Evolutionary conservation across 2,329 filamentous ascomycete genomes (phyloP).

Genomic region (Alternaria sp.): DNA sequence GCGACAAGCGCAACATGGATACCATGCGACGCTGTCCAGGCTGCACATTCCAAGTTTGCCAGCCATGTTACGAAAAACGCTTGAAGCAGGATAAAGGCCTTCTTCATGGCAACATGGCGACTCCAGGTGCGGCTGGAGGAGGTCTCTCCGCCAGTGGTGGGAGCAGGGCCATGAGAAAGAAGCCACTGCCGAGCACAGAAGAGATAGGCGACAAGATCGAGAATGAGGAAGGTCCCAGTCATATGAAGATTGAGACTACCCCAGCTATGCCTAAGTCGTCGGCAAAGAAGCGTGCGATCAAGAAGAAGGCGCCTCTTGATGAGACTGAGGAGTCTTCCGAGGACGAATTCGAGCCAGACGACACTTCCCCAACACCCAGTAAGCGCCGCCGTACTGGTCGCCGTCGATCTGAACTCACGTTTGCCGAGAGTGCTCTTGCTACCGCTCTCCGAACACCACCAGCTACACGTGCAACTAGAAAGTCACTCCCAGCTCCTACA

Average conservation of each 20-base stretch:
- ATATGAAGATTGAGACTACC: background rate
- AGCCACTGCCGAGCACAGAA: background rate
- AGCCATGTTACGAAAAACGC: constrained; percentile 33
- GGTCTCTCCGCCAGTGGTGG: background rate
- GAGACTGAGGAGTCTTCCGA: constrained; percentile 15
- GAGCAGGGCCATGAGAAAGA: constrained; percentile 9
- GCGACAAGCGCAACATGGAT: constrained; percentile 44
- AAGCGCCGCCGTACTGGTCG: constrained; percentile 19
- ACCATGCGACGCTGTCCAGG: constrained; percentile 45
- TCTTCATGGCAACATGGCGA: constrained; percentile 35
- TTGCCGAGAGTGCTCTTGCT: constrained; percentile 16
- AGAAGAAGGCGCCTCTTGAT: constrained; percentile 1
- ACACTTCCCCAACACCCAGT: constrained; percentile 14
- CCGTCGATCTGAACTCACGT: constrained; percentile 12
- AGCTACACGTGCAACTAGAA: constrained; percentile 7
- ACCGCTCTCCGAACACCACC: constrained; percentile 3
- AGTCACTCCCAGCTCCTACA: background rate
- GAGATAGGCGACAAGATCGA: background rate
- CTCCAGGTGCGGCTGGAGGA: background rate
- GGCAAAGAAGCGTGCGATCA: constrained; percentile 13
- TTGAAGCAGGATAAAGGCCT: constrained; percentile 21
- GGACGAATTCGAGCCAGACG: constrained; percentile 17
- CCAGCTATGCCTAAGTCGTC: background rate
- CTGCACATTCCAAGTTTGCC: constrained; percentile 48
- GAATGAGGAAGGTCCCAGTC: background rate